These are phyloP conservation scores for Zasmidium angulare DNA, from an alignment of 2,329 filamentous ascomycete genomes.

Conservation along the genomic window DNA sequence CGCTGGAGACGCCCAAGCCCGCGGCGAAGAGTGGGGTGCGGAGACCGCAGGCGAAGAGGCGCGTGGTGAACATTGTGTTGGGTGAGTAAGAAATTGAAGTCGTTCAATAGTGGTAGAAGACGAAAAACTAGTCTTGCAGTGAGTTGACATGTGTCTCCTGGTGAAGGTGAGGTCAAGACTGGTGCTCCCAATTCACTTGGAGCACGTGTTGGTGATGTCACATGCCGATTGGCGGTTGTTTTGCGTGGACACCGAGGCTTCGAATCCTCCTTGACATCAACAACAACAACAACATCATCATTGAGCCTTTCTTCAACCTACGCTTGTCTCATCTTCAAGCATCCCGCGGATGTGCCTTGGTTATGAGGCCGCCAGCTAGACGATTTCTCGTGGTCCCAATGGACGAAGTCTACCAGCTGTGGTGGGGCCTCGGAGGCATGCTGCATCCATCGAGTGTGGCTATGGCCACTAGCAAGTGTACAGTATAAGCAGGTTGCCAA, in stretches of 20 bases:
- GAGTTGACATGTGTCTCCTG: not conserved
- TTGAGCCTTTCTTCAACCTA: not conserved
- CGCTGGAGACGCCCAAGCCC: slow-evolving; percentile 29
- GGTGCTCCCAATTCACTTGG: not conserved
- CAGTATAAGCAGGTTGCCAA: not conserved
- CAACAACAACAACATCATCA: not conserved
- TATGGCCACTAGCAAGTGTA: not conserved
- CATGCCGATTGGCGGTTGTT: not conserved
- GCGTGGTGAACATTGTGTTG: slow-evolving; percentile 41
- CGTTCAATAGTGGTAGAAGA: too few relatives aligned
- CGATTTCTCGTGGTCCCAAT: not conserved
- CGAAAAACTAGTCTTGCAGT: not conserved
- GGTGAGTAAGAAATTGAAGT: not conserved
- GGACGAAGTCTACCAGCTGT: not conserved
- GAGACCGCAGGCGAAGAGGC: slow-evolving; percentile 38
- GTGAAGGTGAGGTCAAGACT: not conserved
- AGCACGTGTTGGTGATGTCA: not conserved
- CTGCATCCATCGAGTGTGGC: not conserved
- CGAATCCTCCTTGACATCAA: not conserved
- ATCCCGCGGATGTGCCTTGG: too few relatives aligned
- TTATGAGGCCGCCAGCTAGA: not conserved
- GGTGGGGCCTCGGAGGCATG: not conserved
- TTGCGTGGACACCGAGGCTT: not conserved
- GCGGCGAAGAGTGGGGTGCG: slow-evolving; percentile 31
- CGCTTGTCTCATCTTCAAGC: not conserved